Evolutionary conservation across 2,329 filamentous ascomycete species (phyloP).

Genomic region (Neofusicoccum umdonicola): DNA sequence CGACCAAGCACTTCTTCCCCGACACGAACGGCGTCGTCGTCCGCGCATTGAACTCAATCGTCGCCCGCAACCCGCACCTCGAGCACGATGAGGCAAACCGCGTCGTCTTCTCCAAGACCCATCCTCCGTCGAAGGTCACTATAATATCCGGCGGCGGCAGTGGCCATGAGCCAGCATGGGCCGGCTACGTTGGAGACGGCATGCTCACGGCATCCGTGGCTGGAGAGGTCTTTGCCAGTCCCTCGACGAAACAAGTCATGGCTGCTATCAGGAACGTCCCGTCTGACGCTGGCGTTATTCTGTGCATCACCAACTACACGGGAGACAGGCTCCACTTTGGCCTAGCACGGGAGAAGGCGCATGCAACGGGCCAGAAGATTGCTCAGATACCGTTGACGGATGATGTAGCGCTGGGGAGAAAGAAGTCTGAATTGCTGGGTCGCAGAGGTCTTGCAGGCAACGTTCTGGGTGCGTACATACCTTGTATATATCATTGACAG

Average conservation of each 20-base stretch:
- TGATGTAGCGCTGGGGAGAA: slow-evolving; percentile 48
- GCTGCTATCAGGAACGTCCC: slow-evolving; percentile 47
- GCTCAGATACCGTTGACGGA: slow-evolving; percentile 50
- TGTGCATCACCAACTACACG: slow-evolving; percentile 52
- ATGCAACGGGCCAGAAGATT: slow-evolving; percentile 45
- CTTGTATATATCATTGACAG: neutral
- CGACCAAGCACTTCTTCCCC: slow-evolving; percentile 55
- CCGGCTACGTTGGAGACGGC: slow-evolving; percentile 49
- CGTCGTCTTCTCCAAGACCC: slow-evolving; percentile 48
- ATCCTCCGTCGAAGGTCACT: slow-evolving; percentile 43
- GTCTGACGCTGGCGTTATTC: slow-evolving; percentile 45
- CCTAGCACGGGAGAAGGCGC: slow-evolving; percentile 47
- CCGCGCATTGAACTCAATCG: slow-evolving; percentile 48
- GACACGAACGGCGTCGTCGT: slow-evolving; percentile 51
- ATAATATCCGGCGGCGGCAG: slow-evolving; percentile 49
- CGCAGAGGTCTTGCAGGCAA: slow-evolving; percentile 52
- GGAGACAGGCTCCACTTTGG: slow-evolving; percentile 52
- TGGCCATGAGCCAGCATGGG: slow-evolving; percentile 51
- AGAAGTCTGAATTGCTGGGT: slow-evolving; percentile 50
- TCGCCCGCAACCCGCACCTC: slow-evolving; percentile 43
- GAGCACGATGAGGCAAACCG: slow-evolving; percentile 47
- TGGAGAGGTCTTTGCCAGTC: slow-evolving; percentile 50
- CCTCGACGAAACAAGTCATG: slow-evolving; percentile 50
- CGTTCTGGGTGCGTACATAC: slow-evolving; percentile 16
- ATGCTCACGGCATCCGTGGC: slow-evolving; percentile 49